These are phyloP conservation scores for Trichosporon coremiiforme DNA, from an alignment of 1,284 basidiomycete species.

Conservation along the genomic window DNA sequence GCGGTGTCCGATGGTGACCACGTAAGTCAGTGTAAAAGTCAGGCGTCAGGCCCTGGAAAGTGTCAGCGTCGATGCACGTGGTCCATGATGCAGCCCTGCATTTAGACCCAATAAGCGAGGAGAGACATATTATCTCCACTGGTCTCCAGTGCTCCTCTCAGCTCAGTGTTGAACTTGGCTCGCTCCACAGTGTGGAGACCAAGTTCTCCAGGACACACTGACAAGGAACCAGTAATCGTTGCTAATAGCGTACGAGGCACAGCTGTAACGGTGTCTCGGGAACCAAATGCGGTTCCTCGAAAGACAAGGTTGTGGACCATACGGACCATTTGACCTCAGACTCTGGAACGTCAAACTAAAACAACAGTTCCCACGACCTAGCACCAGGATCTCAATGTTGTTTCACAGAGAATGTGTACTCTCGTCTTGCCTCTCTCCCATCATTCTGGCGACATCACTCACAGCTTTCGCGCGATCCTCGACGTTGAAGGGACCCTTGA, in stretches of 20 bases:
- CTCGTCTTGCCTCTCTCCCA: not conserved
- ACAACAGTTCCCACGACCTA: too few species aligned
- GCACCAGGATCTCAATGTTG: not conserved
- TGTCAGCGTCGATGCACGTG: not conserved
- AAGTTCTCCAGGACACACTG: not conserved
- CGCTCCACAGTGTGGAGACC: not conserved
- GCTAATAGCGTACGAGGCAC: conserved; percentile 17
- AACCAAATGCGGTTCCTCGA: conserved; percentile 5
- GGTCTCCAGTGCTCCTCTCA: not conserved
- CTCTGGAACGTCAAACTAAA: conserved; percentile 2
- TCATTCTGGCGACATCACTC: conserved; percentile 21
- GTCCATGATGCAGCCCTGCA: too few species aligned
- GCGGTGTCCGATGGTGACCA: conserved; percentile 55
- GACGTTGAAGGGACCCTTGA: conserved; percentile 83
- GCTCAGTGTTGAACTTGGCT: not conserved
- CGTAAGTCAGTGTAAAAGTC: conserved; percentile 72
- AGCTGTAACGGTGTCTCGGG: conserved; percentile 21
- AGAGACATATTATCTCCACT: not conserved
- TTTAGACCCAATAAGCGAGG: too few species aligned
- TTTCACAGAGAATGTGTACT: not conserved
- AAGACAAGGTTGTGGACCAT: conserved; percentile 5
- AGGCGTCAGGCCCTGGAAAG: conserved; percentile 62
- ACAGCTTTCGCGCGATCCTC: conserved; percentile 71
- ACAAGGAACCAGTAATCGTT: not conserved
- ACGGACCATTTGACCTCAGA: not conserved